Percentiles rank a stretch among this genome's conserved stretches.
Conservation (phyloP, 495 filamentous ascomycete genomes). For the Penicillium lagena region DNA sequence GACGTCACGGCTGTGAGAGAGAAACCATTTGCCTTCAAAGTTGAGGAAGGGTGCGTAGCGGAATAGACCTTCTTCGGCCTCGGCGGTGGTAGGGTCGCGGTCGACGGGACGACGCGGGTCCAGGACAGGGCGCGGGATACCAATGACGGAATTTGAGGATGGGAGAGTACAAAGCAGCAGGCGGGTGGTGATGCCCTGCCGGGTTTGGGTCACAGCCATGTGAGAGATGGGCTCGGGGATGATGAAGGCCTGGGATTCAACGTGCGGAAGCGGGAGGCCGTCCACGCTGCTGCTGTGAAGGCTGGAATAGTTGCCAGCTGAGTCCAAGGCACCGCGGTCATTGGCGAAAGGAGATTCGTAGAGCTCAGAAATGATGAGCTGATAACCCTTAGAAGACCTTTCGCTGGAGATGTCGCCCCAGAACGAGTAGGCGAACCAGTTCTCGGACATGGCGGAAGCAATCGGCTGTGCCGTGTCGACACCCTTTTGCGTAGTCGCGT, state of each 20-base stretch:
- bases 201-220: constrained; percentile 79
- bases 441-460: constrained; percentile 74
- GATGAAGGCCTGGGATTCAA: constrained; percentile 71
- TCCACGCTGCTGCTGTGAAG: constrained; percentile 44
- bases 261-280: constrained; percentile 50
- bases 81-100: constrained; percentile 71
- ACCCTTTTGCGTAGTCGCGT: constrained; percentile 61
- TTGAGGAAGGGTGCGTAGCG: constrained; percentile 71
- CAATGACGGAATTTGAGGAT: constrained; percentile 62
- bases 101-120: constrained; percentile 86
- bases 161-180: constrained; percentile 75
- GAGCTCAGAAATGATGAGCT: constrained; percentile 79
- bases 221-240: constrained; percentile 69
- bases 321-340: constrained; percentile 73
- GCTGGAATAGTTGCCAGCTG: constrained; percentile 64
- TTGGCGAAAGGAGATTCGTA: constrained; percentile 81
- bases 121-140: constrained; percentile 69
- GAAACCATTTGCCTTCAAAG: constrained; percentile 72
- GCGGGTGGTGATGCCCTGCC: constrained; percentile 85
- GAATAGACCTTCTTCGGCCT: constrained; percentile 78
- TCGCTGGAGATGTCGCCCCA: constrained; percentile 50
- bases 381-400: constrained; percentile 70
- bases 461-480: constrained; percentile 74
- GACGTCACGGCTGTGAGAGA: constrained; percentile 81
- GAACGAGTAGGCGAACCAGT: constrained; percentile 94